Conservation (phyloP, 2,329 filamentous ascomycete genomes). For the Colletotrichum magnum region DNA sequence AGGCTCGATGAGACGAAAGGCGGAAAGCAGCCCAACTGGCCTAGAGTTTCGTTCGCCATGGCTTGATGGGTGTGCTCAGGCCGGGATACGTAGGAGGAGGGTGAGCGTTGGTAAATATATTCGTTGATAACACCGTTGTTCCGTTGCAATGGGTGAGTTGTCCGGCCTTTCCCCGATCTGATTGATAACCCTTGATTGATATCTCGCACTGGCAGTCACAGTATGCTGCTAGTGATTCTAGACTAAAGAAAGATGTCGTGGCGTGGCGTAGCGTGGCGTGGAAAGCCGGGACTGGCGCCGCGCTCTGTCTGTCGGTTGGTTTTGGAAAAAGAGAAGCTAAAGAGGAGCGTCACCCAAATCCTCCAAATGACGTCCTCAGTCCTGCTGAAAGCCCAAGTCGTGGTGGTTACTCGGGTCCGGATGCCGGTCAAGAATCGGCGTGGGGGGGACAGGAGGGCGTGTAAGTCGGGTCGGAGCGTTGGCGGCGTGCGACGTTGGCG, state of each 20-base stretch:
- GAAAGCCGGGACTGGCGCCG: neutral
- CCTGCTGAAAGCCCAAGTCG: constrained; percentile 33
- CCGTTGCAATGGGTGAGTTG: neutral
- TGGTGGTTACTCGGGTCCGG: constrained; percentile 2
- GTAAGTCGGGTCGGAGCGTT: constrained; percentile 18
- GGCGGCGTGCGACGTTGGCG: constrained; percentile 8
- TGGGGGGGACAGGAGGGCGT: neutral
- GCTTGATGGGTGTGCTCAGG: neutral
- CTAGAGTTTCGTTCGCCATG: constrained; percentile 22
- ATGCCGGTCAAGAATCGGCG: neutral
- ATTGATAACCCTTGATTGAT: constrained; percentile 2
- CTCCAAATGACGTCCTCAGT: constrained; percentile 24
- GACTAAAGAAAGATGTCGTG: neutral
- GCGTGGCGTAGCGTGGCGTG: constrained; percentile 3
- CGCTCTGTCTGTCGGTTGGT: neutral
- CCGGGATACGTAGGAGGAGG: neutral
- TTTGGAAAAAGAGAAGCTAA: neutral
- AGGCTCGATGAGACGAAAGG: constrained; percentile 78
- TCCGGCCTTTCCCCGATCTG: neutral
- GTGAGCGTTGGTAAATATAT: neutral
- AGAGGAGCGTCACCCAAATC: constrained; percentile 8
- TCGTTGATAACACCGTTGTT: neutral
- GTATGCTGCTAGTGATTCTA: constrained; percentile 2
- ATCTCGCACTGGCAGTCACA: constrained; percentile 12
- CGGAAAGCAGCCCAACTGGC: constrained; percentile 64